Conservation (phyloP, 148 eudicot genomes). For the Camellia japonica region DNA sequence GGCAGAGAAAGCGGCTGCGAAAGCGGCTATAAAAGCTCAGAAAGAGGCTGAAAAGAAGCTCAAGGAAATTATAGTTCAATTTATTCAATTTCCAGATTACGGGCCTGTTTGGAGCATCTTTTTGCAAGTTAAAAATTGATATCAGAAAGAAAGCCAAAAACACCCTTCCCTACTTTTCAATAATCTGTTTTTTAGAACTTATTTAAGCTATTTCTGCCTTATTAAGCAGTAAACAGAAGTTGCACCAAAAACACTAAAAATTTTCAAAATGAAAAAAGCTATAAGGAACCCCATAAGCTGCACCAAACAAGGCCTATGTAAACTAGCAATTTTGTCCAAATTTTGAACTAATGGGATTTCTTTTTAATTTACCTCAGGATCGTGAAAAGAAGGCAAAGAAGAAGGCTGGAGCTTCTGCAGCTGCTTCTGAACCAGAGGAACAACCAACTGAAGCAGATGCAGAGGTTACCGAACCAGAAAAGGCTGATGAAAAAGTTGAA, state of each 20-base stretch:
- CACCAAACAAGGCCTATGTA: too few relatives aligned
- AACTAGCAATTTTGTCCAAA: neutral
- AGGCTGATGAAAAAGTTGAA: constrained; percentile 43
- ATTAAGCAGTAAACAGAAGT: too few relatives aligned
- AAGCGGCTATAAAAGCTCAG: constrained; percentile 80
- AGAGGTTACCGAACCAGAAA: constrained; percentile 36
- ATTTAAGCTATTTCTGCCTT: too few relatives aligned
- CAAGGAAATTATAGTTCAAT: constrained; percentile 45
- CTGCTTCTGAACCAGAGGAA: constrained; percentile 44
- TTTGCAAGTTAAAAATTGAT: too few relatives aligned
- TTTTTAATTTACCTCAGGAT: constrained; percentile 40
- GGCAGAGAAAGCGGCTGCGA: constrained; percentile 84
- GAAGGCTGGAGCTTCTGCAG: constrained; percentile 46
- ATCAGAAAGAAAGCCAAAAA: too few relatives aligned
- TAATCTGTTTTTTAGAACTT: too few relatives aligned
- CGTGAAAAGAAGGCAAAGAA: constrained; percentile 76
- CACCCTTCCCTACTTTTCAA: too few relatives aligned
- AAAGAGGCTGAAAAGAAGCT: constrained; percentile 96
- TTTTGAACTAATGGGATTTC: constrained; percentile 7
- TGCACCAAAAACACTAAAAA: too few relatives aligned
- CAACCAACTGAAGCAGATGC: constrained; percentile 27
- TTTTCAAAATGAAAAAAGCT: too few relatives aligned
- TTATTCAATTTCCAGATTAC: neutral
- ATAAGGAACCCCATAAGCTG: too few relatives aligned
- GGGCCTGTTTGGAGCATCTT: too few relatives aligned